phyloP scores from a whole-genome alignment of 495 filamentous ascomycete species.

The Annulohypoxylon moriforme region DNA sequence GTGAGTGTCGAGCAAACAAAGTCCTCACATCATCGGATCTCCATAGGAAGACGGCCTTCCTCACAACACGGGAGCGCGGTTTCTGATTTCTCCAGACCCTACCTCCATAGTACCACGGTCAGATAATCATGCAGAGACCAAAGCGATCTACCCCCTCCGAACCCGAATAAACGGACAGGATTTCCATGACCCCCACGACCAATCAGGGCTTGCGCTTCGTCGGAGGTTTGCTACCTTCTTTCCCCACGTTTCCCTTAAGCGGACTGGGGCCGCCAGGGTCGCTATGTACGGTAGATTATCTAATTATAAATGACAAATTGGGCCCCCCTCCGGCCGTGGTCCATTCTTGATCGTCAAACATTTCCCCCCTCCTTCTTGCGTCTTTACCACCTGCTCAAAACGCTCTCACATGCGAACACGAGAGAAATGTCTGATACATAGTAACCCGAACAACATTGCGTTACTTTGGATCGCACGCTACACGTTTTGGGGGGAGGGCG shows the following conservation, averaged over 20 bases:
- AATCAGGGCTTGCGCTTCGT: not conserved
- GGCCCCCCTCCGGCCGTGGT: not conserved
- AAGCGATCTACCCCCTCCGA: constrained; percentile 30
- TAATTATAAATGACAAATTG: constrained; percentile 35
- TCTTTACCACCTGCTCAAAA: constrained; percentile 17
- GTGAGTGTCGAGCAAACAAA: constrained; percentile 21
- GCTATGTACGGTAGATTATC: constrained; percentile 21
- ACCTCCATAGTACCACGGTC: constrained; percentile 18
- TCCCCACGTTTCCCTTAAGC: constrained; percentile 13
- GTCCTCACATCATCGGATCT: constrained; percentile 28
- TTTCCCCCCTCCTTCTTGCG: not conserved
- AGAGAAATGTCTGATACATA: constrained; percentile 15
- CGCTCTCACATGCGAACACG: constrained; percentile 19
- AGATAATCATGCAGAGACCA: constrained; percentile 36
- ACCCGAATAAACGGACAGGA: constrained; percentile 27
- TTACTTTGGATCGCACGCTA: constrained; percentile 11
- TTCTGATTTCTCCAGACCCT: constrained; percentile 28
- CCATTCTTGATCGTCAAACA: constrained; percentile 3
- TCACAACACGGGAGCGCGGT: constrained; percentile 7
- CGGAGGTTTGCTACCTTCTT: constrained; percentile 28
- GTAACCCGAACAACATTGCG: constrained; percentile 13
- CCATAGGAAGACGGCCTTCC: constrained; percentile 3
- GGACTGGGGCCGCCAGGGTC: not conserved
- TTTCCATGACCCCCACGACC: constrained; percentile 34
- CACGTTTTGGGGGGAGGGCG: too few species aligned